Percentiles rank a stretch among this genome's conserved stretches.
Evolutionary conservation across 768 basidiomycete species (phyloP).

Genomic region (Daedaleopsis sinensis): DNA sequence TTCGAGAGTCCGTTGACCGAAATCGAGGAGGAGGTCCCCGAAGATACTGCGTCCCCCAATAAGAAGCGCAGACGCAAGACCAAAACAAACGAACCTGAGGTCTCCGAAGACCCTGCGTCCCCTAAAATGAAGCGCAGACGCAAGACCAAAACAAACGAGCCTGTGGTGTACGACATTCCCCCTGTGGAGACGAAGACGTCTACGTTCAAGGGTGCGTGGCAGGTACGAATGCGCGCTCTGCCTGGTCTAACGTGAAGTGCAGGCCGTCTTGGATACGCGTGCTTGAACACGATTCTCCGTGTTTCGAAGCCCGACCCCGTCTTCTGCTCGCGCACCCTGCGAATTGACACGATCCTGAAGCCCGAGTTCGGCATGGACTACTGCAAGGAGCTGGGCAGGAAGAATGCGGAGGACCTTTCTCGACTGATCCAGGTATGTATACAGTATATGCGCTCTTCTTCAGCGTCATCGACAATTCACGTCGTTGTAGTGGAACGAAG

Average conservation of each 20-base stretch:
- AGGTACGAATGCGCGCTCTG: constrained; percentile 36
- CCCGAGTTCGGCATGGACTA: constrained; percentile 68
- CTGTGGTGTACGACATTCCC: constrained; percentile 66
- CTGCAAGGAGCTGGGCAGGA: constrained; percentile 78
- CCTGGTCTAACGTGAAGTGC: background rate
- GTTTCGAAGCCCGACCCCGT: constrained; percentile 68
- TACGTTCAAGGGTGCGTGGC: constrained; percentile 62
- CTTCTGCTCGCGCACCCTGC: constrained; percentile 61
- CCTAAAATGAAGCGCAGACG: constrained; percentile 35
- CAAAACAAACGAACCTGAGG: constrained; percentile 48
- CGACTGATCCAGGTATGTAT: constrained; percentile 60
- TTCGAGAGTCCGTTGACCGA: constrained; percentile 28
- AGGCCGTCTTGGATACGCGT: constrained; percentile 64
- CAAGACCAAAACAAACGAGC: constrained; percentile 42
- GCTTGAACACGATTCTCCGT: constrained; percentile 83
- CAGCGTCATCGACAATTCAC: background rate
- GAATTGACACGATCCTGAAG: constrained; percentile 78
- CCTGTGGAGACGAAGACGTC: constrained; percentile 69
- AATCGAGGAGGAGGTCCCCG: constrained; percentile 11
- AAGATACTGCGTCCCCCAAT: constrained; percentile 17
- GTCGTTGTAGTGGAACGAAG: constrained; percentile 77
- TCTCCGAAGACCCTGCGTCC: constrained; percentile 51
- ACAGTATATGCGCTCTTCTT: background rate
- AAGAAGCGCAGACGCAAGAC: constrained; percentile 35
- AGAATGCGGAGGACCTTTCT: constrained; percentile 73